Evolutionary conservation across 495 filamentous ascomycete species (phyloP).

Genomic region (Viridothelium virens): DNA sequence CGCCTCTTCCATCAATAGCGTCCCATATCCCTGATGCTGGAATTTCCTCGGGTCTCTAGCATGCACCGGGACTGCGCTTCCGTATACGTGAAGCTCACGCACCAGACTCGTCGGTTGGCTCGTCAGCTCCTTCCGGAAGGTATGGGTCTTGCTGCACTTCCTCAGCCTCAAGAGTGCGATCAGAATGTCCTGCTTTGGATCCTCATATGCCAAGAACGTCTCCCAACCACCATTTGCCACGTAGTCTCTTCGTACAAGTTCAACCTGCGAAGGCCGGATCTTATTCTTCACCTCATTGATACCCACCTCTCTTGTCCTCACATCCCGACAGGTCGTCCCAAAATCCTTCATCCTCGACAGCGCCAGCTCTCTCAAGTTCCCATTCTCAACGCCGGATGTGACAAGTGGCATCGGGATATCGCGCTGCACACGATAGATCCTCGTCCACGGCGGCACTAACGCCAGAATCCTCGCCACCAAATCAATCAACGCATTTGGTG

Average conservation of each 20-base stretch:
- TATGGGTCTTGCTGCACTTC: conserved; percentile 82
- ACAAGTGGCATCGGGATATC: conserved; percentile 99
- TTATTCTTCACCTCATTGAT: conserved; percentile 99
- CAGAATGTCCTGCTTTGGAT: conserved; percentile 96
- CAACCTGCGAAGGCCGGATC: conserved; percentile 91
- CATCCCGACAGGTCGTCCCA: conserved; percentile 91
- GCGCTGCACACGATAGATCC: conserved; percentile 96
- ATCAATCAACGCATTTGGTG: conserved; percentile 90
- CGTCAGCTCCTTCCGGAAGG: conserved; percentile 80
- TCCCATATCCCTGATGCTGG: conserved; percentile 96
- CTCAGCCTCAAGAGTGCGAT: conserved; percentile 84
- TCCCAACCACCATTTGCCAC: conserved; percentile 94
- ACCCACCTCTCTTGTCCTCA: conserved; percentile 94
- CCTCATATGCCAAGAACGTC: conserved; percentile 95
- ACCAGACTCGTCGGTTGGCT: conserved; percentile 86
- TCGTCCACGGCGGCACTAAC: conserved; percentile 91
- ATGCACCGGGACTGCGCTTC: conserved; percentile 89
- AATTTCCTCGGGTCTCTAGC: conserved; percentile 90
- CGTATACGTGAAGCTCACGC: conserved; percentile 92
- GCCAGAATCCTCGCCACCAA: conserved; percentile 91
- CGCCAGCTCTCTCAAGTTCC: conserved; percentile 88
- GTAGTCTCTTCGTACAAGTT: conserved; percentile 94
- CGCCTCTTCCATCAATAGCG: conserved; percentile 93
- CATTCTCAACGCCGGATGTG: conserved; percentile 94
- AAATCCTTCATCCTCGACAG: conserved; percentile 97